Conservation (phyloP, 1,284 basidiomycete species). For the Lignosus rhinocerotis region DNA sequence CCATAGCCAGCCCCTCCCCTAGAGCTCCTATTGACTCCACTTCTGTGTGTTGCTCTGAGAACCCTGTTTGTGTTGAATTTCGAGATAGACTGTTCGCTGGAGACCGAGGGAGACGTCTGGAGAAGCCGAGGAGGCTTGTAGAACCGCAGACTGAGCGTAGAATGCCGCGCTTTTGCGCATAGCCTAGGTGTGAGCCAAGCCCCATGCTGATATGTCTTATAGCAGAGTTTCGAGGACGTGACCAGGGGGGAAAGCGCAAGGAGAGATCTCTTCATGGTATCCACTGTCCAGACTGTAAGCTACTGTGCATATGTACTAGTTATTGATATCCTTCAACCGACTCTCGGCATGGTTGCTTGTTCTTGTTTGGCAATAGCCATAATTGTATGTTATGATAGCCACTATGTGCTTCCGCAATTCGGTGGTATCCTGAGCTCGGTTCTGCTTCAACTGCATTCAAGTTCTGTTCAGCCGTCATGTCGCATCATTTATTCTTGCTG, state of each 20-base stretch:
- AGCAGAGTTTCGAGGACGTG: not conserved
- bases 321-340: not conserved
- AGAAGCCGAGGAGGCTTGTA: not conserved
- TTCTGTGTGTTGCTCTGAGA: slow-evolving; percentile 30
- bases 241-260: slow-evolving; percentile 8
- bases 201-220: not conserved
- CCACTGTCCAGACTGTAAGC: not conserved
- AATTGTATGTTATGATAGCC: not conserved
- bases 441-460: not conserved
- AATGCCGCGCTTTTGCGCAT: slow-evolving; percentile 1
- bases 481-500: slow-evolving; percentile 79
- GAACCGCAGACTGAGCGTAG: not conserved
- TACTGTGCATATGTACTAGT: too few relatives aligned
- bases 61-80: slow-evolving; percentile 21
- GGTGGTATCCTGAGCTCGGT: not conserved
- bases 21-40: slow-evolving; percentile 7
- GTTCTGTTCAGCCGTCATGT: slow-evolving; percentile 48
- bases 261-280: slow-evolving; percentile 12
- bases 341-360: slow-evolving; percentile 1
- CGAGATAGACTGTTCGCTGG: slow-evolving; percentile 19
- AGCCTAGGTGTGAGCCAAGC: slow-evolving; percentile 1
- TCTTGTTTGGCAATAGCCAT: slow-evolving; percentile 9
- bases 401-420: not conserved
- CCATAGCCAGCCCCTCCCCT: slow-evolving; percentile 11
- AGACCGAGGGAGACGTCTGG: not conserved